Evolutionary conservation across 805 yeast genomes (phyloP), one percentile per base, ranked within the genome.

Genomic region (Candida saitoana): DNA sequence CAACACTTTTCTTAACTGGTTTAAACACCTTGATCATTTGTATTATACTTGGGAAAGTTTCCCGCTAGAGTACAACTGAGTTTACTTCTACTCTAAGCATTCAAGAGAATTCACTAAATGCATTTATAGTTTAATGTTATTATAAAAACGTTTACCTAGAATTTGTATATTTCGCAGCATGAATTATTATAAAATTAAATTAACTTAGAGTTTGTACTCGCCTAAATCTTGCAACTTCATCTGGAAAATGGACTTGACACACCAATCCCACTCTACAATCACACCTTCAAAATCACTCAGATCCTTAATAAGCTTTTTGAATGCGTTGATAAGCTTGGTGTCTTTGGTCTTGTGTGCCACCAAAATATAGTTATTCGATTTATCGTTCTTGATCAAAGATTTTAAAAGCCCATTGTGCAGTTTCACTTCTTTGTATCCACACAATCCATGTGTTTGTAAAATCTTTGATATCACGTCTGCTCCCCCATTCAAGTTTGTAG

Each of bases 231-330:
- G 57, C 20, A 66, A 38, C n/a, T 57, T 50, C 69, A 73, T 67
- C 38, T 65, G 67, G 57, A 80, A 80, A 0, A 80, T 75, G 36
- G 79, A 69, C 43, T 69, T 59, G 11, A 80, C 77, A 39, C 82
- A 74, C 83, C 84, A 79, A 39, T 79, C 77, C 86, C 85, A 80
- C 45, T 77, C 83, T 14, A 79, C 70, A 1, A 76, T 61, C 5
- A 45, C 42, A 4, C 51, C 47, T 27, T 42, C 37, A 12, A 39
- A 15, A 5, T 33, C 19, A 17, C 17, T 14, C 18, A 22, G 34
- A 14, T 40, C 27, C 4, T 36, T 42, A 3, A 45, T 19, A 7
- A 34, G 35, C 27, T 53, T 53, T 29, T 54, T 57, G 43, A 61
- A 54, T 5, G 44, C 37, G 6, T 43, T 47, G 7, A 60, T 56